Percentiles rank a stretch among this genome's conserved stretches.
Conservation (phyloP, 176 grass and related monocot genomes). For the Oryza rufipogon region DNA sequence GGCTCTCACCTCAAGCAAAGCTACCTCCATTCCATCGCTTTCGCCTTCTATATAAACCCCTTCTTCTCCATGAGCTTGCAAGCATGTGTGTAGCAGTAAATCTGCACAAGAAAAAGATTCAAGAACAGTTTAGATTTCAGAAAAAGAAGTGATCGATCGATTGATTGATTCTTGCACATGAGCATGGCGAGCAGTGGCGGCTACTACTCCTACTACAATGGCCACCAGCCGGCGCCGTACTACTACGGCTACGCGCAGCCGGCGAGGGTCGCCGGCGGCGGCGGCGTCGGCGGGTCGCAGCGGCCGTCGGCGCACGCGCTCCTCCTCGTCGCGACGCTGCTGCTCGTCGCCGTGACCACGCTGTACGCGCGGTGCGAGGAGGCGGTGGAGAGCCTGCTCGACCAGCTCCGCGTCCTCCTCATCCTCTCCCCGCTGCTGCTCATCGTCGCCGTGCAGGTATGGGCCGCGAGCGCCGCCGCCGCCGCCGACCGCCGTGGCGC, state of each 20-base stretch:
- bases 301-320: constrained; percentile 44
- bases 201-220: constrained; percentile 48
- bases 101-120: neutral
- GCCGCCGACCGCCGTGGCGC: constrained; percentile 32
- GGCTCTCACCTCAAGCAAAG: constrained; percentile 43
- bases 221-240: constrained; percentile 42
- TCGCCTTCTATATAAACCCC: constrained; percentile 32
- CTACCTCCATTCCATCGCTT: constrained; percentile 18
- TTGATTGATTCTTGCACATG: neutral
- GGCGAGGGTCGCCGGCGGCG: neutral
- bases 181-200: constrained; percentile 41
- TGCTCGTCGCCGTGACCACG: constrained; percentile 42
- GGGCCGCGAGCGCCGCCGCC: constrained; percentile 35
- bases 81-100: neutral
- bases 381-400: constrained; percentile 51
- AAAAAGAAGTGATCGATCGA: neutral
- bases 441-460: constrained; percentile 69
- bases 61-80: constrained; percentile 11
- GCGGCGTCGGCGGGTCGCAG: constrained; percentile 5
- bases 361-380: constrained; percentile 66
- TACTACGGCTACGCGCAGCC: constrained; percentile 48
- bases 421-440: constrained; percentile 71
- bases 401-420: constrained; percentile 54
- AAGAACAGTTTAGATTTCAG: neutral
- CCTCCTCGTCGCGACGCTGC: constrained; percentile 63